Conservation (phyloP, 768 basidiomycete genomes). For the Galerina marginata region DNA sequence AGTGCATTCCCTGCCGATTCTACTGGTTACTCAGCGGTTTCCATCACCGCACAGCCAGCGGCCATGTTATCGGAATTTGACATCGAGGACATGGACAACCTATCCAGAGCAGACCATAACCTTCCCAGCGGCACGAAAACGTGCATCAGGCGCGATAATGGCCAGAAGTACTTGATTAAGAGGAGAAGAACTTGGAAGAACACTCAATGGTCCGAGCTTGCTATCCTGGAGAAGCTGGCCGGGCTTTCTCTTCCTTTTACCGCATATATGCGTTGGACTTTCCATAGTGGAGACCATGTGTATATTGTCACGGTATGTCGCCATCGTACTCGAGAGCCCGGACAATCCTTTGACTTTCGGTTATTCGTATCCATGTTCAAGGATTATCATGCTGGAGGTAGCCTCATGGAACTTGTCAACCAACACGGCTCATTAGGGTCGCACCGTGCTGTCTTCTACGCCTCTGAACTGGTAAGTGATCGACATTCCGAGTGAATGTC, state of each 20-base stretch:
- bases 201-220: slow-evolving; percentile 36
- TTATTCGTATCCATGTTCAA: slow-evolving; percentile 4
- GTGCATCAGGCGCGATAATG: slow-evolving; percentile 35
- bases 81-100: slow-evolving; percentile 25
- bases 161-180: slow-evolving; percentile 34
- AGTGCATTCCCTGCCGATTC: neutral
- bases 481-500: neutral
- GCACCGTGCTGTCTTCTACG: slow-evolving; percentile 46
- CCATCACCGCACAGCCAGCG: slow-evolving; percentile 18
- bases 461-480: slow-evolving; percentile 52
- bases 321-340: slow-evolving; percentile 33
- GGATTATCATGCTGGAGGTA: slow-evolving; percentile 25
- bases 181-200: slow-evolving; percentile 29
- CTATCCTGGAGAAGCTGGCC: slow-evolving; percentile 40
- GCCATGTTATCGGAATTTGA: slow-evolving; percentile 40
- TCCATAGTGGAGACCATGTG: slow-evolving; percentile 43
- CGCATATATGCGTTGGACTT: slow-evolving; percentile 42
- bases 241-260: slow-evolving; percentile 43
- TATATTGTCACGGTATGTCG: slow-evolving; percentile 35
- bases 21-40: neutral
- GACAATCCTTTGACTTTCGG: neutral
- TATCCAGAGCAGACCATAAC: slow-evolving; percentile 12
- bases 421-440: slow-evolving; percentile 39
- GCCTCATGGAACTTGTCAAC: slow-evolving; percentile 34
- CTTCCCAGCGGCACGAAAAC: slow-evolving; percentile 9